These are phyloP conservation scores for Umbelopsis ramanniana DNA, from an alignment of 192 early-diverging fungal species.

Conservation along the genomic window DNA sequence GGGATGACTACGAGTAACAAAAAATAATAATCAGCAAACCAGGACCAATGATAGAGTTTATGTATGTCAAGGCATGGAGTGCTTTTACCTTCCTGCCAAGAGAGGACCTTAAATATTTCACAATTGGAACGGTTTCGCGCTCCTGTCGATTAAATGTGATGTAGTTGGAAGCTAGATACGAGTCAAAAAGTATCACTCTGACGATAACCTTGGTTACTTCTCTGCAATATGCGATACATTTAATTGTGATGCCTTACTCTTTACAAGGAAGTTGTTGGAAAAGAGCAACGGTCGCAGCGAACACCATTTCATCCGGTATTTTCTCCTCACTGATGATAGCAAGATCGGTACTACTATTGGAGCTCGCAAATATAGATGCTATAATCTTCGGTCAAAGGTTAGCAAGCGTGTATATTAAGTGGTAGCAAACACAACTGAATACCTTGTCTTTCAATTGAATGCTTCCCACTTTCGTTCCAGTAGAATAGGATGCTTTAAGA, in stretches of 20 bases:
- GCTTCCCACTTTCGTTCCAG: not conserved
- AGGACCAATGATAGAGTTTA: not conserved
- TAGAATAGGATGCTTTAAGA: not conserved
- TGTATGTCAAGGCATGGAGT: not conserved
- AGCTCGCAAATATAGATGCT: not conserved
- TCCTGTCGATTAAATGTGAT: not conserved
- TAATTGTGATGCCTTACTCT: not conserved
- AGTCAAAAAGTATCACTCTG: conserved; percentile 2
- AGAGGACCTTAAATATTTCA: not conserved
- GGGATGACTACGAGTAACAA: not conserved
- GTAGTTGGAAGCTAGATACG: not conserved
- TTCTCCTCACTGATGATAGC: not conserved
- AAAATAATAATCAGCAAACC: not conserved
- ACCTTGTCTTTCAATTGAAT: not conserved
- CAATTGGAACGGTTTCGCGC: not conserved
- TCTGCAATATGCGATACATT: not conserved
- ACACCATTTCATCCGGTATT: not conserved
- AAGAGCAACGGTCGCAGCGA: not conserved
- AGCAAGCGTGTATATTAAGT: not conserved
- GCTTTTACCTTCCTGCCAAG: not conserved
- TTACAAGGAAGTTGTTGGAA: not conserved
- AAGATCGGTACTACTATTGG: not conserved
- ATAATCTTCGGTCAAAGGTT: not conserved
- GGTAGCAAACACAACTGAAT: not conserved
- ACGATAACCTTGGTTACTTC: not conserved